A percentile compares a stretch with the other conserved stretches of the same genome.
Conservation (phyloP, 371 early-diverging fungal genomes). For the Zopfochytrium polystomum region DNA sequence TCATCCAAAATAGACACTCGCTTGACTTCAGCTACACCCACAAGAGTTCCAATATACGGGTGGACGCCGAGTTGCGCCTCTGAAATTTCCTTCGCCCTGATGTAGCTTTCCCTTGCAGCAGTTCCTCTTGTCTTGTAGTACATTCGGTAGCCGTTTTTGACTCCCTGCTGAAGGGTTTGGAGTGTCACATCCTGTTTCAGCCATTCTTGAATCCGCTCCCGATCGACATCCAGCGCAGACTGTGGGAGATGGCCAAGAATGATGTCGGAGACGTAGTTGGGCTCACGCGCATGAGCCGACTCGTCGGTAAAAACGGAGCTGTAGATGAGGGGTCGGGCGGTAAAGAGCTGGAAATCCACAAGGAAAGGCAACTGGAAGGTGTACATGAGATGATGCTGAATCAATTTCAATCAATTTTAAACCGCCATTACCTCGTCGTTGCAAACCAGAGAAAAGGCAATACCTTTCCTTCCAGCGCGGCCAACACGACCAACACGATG, state of each 20-base stretch:
- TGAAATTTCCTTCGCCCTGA: conserved; percentile 78
- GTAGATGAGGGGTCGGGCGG: conserved; percentile 72
- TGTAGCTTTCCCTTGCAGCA: conserved; percentile 78
- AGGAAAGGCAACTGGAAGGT: conserved; percentile 69
- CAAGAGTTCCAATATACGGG: conserved; percentile 55
- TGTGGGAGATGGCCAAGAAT: conserved; percentile 77
- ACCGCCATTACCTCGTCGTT: conserved; percentile 65
- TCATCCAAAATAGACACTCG: conserved; percentile 19
- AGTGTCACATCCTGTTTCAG: conserved; percentile 62
- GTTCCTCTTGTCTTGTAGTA: conserved; percentile 76
- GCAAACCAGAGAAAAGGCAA: conserved; percentile 86
- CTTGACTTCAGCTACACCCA: conserved; percentile 15
- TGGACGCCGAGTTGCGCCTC: conserved; percentile 68
- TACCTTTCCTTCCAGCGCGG: conserved; percentile 91
- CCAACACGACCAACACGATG: conserved; percentile 99
- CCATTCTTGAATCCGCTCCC: conserved; percentile 66
- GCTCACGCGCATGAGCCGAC: conserved; percentile 30
- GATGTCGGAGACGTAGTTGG: conserved; percentile 80
- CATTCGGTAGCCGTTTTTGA: conserved; percentile 80
- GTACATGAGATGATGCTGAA: neutral
- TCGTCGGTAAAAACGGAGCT: conserved; percentile 35
- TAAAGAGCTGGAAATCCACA: conserved; percentile 88
- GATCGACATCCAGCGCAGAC: conserved; percentile 61
- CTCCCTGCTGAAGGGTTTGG: conserved; percentile 61
- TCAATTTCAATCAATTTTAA: too few relatives aligned